A percentile compares a stretch with the other conserved stretches of the same genome.
Evolutionary conservation across 2,329 filamentous ascomycete species (phyloP).

Genomic region (Fusarium sp.): DNA sequence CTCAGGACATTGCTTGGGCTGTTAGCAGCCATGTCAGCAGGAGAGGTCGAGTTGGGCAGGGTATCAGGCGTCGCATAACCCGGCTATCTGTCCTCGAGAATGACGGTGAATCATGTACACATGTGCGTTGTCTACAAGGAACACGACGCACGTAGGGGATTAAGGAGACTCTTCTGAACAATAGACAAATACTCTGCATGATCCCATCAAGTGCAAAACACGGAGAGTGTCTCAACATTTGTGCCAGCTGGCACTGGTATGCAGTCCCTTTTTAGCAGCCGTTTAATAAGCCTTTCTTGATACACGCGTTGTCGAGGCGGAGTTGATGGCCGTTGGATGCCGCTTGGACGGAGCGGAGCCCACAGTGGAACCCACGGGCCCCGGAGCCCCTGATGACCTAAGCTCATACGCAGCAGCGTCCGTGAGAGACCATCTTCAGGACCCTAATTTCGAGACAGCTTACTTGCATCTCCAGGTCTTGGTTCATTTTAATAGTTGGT

Average conservation of each 20-base stretch:
- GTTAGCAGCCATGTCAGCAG: too few relatives aligned
- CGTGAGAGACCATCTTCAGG: background rate
- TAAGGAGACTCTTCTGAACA: too few relatives aligned
- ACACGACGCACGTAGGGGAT: too few relatives aligned
- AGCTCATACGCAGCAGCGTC: conserved; percentile 10
- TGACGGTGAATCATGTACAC: too few relatives aligned
- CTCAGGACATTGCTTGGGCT: background rate
- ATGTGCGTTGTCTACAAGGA: too few relatives aligned
- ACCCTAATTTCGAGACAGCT: conserved; percentile 28
- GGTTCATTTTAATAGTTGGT: conserved; percentile 9
- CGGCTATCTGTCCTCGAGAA: too few relatives aligned
- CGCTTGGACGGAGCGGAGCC: conserved; percentile 26
- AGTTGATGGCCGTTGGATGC: conserved; percentile 15
- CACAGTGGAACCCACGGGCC: conserved; percentile 29
- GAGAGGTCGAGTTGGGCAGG: too few relatives aligned
- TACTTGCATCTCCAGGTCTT: conserved; percentile 10
- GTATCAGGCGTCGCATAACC: too few relatives aligned
- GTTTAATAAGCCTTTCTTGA: background rate
- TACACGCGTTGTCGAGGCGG: conserved; percentile 40
- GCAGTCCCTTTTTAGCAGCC: background rate
- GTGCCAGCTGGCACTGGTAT: background rate
- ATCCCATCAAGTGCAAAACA: too few relatives aligned
- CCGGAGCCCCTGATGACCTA: conserved; percentile 49
- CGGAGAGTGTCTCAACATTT: background rate
- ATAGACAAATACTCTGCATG: too few relatives aligned